A percentile compares a stretch with the other conserved stretches of the same genome.
Evolutionary conservation across 805 yeast species (phyloP).

Genomic region (Zygotorulaspora chibaensis): DNA sequence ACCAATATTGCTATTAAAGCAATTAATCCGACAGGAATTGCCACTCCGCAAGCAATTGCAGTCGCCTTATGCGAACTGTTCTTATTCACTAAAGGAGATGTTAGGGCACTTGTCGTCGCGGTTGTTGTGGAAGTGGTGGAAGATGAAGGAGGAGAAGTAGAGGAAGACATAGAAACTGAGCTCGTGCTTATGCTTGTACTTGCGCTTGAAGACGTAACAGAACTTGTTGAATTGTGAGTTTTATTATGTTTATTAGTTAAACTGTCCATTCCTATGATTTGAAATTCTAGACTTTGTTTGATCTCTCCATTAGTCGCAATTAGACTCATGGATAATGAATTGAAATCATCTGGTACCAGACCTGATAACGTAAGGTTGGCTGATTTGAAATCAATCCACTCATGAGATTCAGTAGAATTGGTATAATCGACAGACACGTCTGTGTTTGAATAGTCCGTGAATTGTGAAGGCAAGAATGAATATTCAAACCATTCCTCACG

Average conservation of each 20-base stretch:
- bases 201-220: constrained; percentile 23
- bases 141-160: constrained; percentile 29
- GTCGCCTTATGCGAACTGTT: constrained; percentile 44
- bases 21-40: constrained; percentile 60
- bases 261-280: constrained; percentile 48
- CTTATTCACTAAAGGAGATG: constrained; percentile 31
- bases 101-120: constrained; percentile 29
- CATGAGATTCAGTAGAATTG: constrained; percentile 35
- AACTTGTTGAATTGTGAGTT: constrained; percentile 8
- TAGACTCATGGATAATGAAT: constrained; percentile 39
- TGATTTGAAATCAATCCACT: constrained; percentile 65
- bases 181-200: constrained; percentile 22
- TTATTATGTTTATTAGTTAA: constrained; percentile 9
- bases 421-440: constrained; percentile 42
- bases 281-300: constrained; percentile 43
- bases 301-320: constrained; percentile 37
- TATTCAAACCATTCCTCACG: constrained; percentile 57
- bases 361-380: constrained; percentile 68
- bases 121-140: constrained; percentile 28
- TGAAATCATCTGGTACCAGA: constrained; percentile 50
- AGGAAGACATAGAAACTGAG: constrained; percentile 23
- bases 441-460: constrained; percentile 52
- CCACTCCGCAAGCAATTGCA: constrained; percentile 92
- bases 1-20: constrained; percentile 47
- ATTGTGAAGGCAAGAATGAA: constrained; percentile 49